Evolutionary conservation across 179 eudicot species (phyloP).

Genomic region (Silene coronaria): DNA sequence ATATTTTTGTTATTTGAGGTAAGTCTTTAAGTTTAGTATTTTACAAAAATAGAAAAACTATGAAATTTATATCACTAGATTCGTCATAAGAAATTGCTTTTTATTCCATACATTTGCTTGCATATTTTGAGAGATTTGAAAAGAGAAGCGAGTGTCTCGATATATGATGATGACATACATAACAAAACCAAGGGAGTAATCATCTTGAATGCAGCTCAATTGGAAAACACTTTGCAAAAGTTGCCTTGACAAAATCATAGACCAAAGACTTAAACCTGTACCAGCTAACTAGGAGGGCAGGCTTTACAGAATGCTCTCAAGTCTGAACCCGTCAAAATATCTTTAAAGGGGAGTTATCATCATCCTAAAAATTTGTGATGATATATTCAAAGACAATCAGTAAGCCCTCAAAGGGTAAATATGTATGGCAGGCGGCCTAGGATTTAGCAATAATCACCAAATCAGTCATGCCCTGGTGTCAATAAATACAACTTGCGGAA

Average conservation of each 20-base stretch:
- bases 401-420: background rate
- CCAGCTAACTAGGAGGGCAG: background rate
- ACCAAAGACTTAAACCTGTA: background rate
- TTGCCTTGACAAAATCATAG: background rate
- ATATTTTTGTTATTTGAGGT: too few relatives aligned
- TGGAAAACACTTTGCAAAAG: background rate
- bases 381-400: slow-evolving; percentile 7
- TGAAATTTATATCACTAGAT: too few relatives aligned
- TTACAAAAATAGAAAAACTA: too few relatives aligned
- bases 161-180: too few relatives aligned
- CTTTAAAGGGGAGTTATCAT: background rate
- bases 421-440: background rate
- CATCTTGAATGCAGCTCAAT: slow-evolving; percentile 1
- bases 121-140: too few relatives aligned
- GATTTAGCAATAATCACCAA: background rate
- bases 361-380: background rate
- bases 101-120: too few relatives aligned
- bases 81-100: too few relatives aligned
- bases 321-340: background rate
- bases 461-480: background rate
- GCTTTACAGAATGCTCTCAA: background rate
- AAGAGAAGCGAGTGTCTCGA: too few relatives aligned
- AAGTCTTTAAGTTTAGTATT: too few relatives aligned
- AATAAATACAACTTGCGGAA: background rate
- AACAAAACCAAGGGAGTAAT: background rate